Evolutionary conservation across 805 yeast genomes (phyloP), one percentile per base, ranked within the genome.

Genomic region (Myxozyma neglecta): DNA sequence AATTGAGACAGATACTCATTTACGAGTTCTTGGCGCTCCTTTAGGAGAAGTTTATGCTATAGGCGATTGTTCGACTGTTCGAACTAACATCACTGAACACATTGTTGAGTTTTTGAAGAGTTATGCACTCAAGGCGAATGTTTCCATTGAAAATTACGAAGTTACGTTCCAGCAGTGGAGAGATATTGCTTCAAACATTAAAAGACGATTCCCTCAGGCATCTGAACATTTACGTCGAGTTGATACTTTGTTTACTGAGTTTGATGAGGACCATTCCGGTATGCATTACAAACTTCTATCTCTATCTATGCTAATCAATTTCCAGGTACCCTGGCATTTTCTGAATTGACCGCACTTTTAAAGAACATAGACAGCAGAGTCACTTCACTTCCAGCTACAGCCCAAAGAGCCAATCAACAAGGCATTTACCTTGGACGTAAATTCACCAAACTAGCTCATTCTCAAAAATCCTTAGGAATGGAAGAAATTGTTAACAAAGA

Each of bases 1-100:
- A n/a, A 82, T 87, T 52, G 90, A 87, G 71, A 86, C 90, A 0
- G 91, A 87, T 71, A 77, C 87, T n/a, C 89, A 87, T 65, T 74
- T 86, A 66, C 79, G 90, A 64, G 88, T 87, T 9, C 71, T 84
- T 55, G 91, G 91, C 35, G 83, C 89, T 3, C 87, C 88, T 36
- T 69, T 78, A 44, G 88, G 88, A 60, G 87, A 84, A 61, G 86
- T 85, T 34, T 86, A 85, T 69, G 89, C 89, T 2, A 83, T 86
- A 68, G 90, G 90, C 52, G 90, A 86, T 72, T 86, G 90, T 69
- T 76, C 89, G 1, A 85, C 89, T 0, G 82, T 86, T 29, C 81
- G 87, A 68, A 81, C 87, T 0, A 84, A 83, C 53, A 71, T 85
- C 47, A 83, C 85, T 10, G 83, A 79, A 44, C 84, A 84, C 64